These are phyloP conservation scores for Dianthus caryophyllus DNA, from an alignment of 148 eudicot species.

Conservation along the genomic window DNA sequence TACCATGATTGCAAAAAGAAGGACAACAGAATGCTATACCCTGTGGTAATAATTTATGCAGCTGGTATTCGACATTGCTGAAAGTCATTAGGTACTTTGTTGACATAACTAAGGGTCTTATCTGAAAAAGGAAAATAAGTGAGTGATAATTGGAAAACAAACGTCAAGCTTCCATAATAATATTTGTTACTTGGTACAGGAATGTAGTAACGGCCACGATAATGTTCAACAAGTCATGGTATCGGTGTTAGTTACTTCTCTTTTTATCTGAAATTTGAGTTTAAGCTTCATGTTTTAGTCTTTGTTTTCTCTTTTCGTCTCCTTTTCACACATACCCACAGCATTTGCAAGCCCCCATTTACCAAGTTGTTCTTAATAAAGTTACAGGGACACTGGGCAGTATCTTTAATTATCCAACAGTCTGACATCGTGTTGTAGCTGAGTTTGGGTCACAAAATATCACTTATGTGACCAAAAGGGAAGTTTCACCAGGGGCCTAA, in stretches of 20 bases:
- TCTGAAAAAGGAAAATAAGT: constrained; percentile 42
- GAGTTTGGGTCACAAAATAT: too few species aligned
- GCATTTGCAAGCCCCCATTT: too few species aligned
- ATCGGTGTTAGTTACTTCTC: not conserved
- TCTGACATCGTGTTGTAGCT: too few species aligned
- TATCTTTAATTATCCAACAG: too few species aligned
- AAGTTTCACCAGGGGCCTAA: too few species aligned
- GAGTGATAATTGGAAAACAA: constrained; percentile 3
- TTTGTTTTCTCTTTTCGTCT: too few species aligned
- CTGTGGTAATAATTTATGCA: constrained; percentile 81
- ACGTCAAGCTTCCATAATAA: constrained; percentile 6
- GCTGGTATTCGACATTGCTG: constrained; percentile 43
- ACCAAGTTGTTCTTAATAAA: too few species aligned
- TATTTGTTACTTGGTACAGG: not conserved
- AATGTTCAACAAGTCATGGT: not conserved
- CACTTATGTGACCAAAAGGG: too few species aligned
- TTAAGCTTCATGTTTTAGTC: too few species aligned
- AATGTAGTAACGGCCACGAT: not conserved
- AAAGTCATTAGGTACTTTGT: constrained; percentile 67
- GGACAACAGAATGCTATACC: constrained; percentile 36
- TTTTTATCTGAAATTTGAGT: too few species aligned
- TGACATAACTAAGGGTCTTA: constrained; percentile 74
- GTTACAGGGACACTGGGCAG: too few species aligned
- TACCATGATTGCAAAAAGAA: constrained; percentile 3
- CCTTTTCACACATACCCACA: too few species aligned